phyloP scores from a whole-genome alignment of 2,329 filamentous ascomycete genomes.

The Aschersonia sp. region DNA sequence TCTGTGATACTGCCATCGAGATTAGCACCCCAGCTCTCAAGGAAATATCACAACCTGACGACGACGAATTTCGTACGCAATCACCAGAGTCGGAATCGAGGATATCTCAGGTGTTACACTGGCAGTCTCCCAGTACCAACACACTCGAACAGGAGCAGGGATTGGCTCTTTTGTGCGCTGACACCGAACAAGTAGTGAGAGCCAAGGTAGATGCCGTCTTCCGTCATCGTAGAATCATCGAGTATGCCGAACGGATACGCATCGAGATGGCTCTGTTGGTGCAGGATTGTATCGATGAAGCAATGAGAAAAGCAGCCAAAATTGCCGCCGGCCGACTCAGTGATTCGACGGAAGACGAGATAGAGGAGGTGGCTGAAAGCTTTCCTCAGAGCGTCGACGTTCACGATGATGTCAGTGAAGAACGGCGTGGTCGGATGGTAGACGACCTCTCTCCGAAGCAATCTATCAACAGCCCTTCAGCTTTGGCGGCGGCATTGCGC shows the following conservation, averaged over 20 bases:
- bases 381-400: slow-evolving; percentile 4
- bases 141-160: slow-evolving; percentile 90
- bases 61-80: slow-evolving; percentile 75
- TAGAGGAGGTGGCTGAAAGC: slow-evolving; percentile 15
- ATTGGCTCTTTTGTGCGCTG: slow-evolving; percentile 70
- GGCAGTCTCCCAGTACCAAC: slow-evolving; percentile 88
- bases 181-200: slow-evolving; percentile 73
- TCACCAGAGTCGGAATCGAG: slow-evolving; percentile 93
- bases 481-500: slow-evolving; percentile 38
- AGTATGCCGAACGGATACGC: slow-evolving; percentile 91
- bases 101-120: slow-evolving; percentile 87
- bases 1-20: slow-evolving; percentile 91
- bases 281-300: slow-evolving; percentile 89
- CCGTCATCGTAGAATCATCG: slow-evolving; percentile 80
- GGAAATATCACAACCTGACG: slow-evolving; percentile 49
- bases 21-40: slow-evolving; percentile 92
- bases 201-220: slow-evolving; percentile 88
- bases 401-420: slow-evolving; percentile 4
- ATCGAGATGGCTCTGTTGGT: slow-evolving; percentile 87
- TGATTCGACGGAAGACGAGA: slow-evolving; percentile 55
- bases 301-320: slow-evolving; percentile 74
- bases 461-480: slow-evolving; percentile 27
- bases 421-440: slow-evolving; percentile 6
- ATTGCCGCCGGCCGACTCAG: slow-evolving; percentile 77
- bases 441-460: slow-evolving; percentile 4